Conservation (phyloP, 2,329 filamentous ascomycete species). For the Xylaria arbuscula region DNA sequence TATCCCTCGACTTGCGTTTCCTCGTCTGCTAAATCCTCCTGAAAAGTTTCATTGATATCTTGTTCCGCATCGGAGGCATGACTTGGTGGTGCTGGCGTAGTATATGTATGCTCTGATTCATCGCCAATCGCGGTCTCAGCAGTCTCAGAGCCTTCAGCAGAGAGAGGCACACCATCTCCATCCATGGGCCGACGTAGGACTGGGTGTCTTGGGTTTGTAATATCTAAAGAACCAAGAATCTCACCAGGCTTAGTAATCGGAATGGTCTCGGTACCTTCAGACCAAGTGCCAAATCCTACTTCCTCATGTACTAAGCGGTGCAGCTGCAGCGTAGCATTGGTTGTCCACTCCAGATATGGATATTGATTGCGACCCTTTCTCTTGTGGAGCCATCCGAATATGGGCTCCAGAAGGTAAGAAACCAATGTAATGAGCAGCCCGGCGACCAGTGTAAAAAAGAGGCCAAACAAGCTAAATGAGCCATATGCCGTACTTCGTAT, state of each 20-base stretch:
- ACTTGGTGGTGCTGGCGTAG: too few relatives aligned
- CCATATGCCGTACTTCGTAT: neutral
- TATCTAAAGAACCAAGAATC: neutral
- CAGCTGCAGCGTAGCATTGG: neutral
- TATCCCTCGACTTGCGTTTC: too few relatives aligned
- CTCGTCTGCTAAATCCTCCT: too few relatives aligned
- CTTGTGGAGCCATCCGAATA: neutral
- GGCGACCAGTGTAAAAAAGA: neutral
- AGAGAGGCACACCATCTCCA: too few relatives aligned
- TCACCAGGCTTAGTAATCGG: neutral
- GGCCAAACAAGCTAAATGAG: neutral
- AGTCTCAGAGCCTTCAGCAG: too few relatives aligned
- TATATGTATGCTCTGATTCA: too few relatives aligned
- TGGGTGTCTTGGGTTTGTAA: neutral
- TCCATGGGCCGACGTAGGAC: neutral
- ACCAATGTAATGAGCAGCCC: too few relatives aligned
- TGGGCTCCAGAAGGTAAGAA: too few relatives aligned
- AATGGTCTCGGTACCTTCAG: neutral
- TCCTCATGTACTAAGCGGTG: neutral
- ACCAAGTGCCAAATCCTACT: neutral
- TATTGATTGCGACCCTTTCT: neutral
- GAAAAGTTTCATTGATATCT: too few relatives aligned
- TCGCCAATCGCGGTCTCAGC: too few relatives aligned
- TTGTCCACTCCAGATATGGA: neutral
- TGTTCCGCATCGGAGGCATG: too few relatives aligned